Percentiles rank a stretch among this genome's conserved stretches.
Evolutionary conservation across 1,139 yeast species (phyloP).

Genomic region (Hyphopichia buzzinii): DNA sequence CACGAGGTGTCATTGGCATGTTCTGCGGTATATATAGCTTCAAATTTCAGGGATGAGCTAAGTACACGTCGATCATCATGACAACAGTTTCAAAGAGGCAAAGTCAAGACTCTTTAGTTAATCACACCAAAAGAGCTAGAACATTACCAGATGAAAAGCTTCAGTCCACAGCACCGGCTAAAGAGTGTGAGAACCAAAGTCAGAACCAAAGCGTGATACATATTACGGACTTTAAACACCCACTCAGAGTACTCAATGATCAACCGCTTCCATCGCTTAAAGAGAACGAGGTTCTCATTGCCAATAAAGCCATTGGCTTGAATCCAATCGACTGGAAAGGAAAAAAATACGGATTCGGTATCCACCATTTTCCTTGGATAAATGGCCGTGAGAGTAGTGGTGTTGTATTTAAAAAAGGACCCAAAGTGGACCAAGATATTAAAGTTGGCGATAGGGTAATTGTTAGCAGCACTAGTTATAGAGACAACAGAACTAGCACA

Average conservation of each 20-base stretch:
- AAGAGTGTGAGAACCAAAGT: too few relatives aligned
- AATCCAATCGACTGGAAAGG: slow-evolving; percentile 54
- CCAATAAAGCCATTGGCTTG: slow-evolving; percentile 41
- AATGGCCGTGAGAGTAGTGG: slow-evolving; percentile 50
- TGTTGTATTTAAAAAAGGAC: slow-evolving; percentile 30
- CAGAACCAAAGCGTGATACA: slow-evolving; percentile 3
- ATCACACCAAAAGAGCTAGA: too few relatives aligned
- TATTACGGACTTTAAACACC: slow-evolving; percentile 14
- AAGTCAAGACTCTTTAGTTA: too few relatives aligned
- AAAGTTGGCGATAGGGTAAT: slow-evolving; percentile 35
- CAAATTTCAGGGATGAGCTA: too few relatives aligned
- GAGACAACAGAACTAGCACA: slow-evolving; percentile 46
- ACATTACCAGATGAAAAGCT: too few relatives aligned
- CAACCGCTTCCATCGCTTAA: slow-evolving; percentile 16
- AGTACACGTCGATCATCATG: too few relatives aligned
- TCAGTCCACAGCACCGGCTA: too few relatives aligned
- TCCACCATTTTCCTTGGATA: slow-evolving; percentile 49
- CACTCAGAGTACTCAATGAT: slow-evolving; percentile 12
- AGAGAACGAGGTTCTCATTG: slow-evolving; percentile 35
- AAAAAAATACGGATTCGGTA: slow-evolving; percentile 46
- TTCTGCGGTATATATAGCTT: too few relatives aligned
- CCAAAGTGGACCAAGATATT: slow-evolving; percentile 21
- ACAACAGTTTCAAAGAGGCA: too few relatives aligned
- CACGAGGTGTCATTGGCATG: too few relatives aligned
- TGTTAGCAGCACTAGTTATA: slow-evolving; percentile 43